These are phyloP conservation scores for Ganoderma boninense DNA, from an alignment of 1,284 basidiomycete genomes.

Conservation along the genomic window DNA sequence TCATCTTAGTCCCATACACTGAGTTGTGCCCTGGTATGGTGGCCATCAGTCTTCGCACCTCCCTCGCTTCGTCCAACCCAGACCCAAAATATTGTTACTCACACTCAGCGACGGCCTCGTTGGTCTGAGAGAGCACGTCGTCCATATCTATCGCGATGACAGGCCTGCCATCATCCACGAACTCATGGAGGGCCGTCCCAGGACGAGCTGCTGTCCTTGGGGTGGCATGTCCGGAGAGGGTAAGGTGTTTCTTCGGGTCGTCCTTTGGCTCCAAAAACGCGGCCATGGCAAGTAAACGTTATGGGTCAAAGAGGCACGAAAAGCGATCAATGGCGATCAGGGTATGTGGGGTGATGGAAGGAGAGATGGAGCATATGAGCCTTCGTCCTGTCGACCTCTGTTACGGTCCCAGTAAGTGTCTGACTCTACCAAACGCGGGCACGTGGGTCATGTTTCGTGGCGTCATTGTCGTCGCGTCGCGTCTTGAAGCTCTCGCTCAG, in stretches of 20 bases:
- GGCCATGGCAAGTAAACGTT: constrained; percentile 9
- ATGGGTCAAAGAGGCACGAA: not conserved
- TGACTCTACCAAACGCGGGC: constrained; percentile 20
- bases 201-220: constrained; percentile 26
- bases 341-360: not conserved
- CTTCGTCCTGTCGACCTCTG: not conserved
- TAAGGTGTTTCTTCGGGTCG: constrained; percentile 22
- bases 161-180: constrained; percentile 36
- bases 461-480: constrained; percentile 29
- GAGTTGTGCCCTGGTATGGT: constrained; percentile 74
- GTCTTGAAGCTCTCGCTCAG: not conserved
- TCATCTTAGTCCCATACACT: constrained; percentile 61
- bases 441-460: constrained; percentile 26
- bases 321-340: constrained; percentile 4
- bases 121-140: constrained; percentile 80
- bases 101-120: constrained; percentile 72
- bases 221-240: constrained; percentile 24
- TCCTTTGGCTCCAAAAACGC: constrained; percentile 14
- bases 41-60: constrained; percentile 11
- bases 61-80: not conserved
- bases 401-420: too few species aligned
- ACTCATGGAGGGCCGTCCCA: constrained; percentile 25
- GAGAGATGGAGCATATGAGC: not conserved
- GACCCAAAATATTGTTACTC: constrained; percentile 25
- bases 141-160: constrained; percentile 81